Conservation (phyloP, 78 protist genomes). For the Protostelium mycophagum region DNA sequence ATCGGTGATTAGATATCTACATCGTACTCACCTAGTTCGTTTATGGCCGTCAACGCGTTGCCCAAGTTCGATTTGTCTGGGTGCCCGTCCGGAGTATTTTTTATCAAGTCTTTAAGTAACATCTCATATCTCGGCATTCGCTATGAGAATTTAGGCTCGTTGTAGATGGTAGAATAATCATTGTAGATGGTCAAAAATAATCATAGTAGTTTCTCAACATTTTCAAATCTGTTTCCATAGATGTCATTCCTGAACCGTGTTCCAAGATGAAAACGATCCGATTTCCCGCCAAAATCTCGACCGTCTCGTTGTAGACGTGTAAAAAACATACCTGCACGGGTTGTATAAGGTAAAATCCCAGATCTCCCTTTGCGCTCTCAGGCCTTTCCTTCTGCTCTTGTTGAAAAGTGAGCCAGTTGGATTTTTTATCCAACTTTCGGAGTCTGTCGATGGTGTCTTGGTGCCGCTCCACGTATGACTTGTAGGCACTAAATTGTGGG, state of each 20-base stretch:
- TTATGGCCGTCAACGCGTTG: constrained; percentile 28
- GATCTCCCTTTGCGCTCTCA: not conserved
- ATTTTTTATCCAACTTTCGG: not conserved
- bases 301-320: not conserved
- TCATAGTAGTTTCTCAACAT: no score
- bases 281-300: not conserved
- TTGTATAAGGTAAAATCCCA: not conserved
- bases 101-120: constrained; percentile 37
- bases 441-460: not conserved
- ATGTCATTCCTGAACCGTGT: no score
- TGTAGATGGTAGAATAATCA: no score
- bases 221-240: no score
- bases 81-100: constrained; percentile 48
- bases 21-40: no score
- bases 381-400: not conserved
- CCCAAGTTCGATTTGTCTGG: constrained; percentile 37
- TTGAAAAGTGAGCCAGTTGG: not conserved
- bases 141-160: constrained; percentile 17
- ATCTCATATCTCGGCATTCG: constrained; percentile 51
- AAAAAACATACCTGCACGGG: not conserved
- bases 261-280: no score
- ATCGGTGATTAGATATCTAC: no score
- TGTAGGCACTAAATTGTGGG: not conserved
- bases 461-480: not conserved
- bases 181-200: no score